Conservation (phyloP, 2,329 filamentous ascomycete genomes). For the Colletotrichum orbiculare region DNA sequence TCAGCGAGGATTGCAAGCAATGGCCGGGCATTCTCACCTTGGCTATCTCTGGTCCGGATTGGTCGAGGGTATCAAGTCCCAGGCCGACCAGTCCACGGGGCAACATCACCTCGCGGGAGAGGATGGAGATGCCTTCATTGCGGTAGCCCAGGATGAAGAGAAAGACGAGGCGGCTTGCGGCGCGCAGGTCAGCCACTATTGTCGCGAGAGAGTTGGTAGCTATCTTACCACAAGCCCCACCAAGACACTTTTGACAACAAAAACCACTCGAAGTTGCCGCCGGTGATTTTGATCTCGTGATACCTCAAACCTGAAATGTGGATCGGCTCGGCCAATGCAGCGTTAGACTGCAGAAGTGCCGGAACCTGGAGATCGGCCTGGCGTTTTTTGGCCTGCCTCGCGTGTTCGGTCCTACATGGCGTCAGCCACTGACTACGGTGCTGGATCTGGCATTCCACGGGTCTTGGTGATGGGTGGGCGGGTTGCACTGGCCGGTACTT, state of each 20-base stretch:
- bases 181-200: slow-evolving; percentile 6
- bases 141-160: slow-evolving; percentile 76
- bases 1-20: background rate
- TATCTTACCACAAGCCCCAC: slow-evolving; percentile 69
- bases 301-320: slow-evolving; percentile 74
- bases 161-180: slow-evolving; percentile 65
- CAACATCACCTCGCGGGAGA: slow-evolving; percentile 77
- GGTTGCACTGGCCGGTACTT: slow-evolving; percentile 39
- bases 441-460: slow-evolving; percentile 20
- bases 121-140: slow-evolving; percentile 74
- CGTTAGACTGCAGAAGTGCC: slow-evolving; percentile 59
- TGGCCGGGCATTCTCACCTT: slow-evolving; percentile 44
- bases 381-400: slow-evolving; percentile 73
- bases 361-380: slow-evolving; percentile 57
- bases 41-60: slow-evolving; percentile 72
- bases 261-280: slow-evolving; percentile 74
- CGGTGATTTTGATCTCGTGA: slow-evolving; percentile 78
- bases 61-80: slow-evolving; percentile 75
- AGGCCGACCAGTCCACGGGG: slow-evolving; percentile 78
- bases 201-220: background rate
- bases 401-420: slow-evolving; percentile 73
- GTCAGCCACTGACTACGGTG: slow-evolving; percentile 18
- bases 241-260: slow-evolving; percentile 76
- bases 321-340: slow-evolving; percentile 63
- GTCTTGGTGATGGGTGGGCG: background rate